Base-by-base conservation (phyloP, 257 asterid species). In the Petunia secreta region DNA sequence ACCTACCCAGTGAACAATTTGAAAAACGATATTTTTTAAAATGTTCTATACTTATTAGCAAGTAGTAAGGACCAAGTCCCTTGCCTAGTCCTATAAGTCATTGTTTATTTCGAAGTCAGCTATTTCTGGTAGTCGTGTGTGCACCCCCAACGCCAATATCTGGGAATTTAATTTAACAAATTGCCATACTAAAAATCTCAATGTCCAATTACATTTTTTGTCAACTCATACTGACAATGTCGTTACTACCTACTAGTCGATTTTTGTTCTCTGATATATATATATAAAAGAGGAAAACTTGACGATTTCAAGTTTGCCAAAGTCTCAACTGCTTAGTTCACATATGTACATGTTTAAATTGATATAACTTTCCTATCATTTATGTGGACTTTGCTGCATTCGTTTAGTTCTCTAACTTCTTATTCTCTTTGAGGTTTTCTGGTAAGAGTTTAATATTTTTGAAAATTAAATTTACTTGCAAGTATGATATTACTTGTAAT, bases 231-330 rank as follows among this genome's bases (percentile, higher is more conserved):
- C n/a, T 48, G 77, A 71, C 58, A 71, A 34, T 48, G 41, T 1
- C 44, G 34, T 11, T 71, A 6, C 34, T 60, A 71, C 48, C 77
- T 71, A n/a, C 36, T 5, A 71, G 77, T 8, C 48, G 52, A 46
- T 69, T 69, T 46, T 69, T 43, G 0, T 69, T 69, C 48, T 25
- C 59, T 10, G 44, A 34, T 48, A 36, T 10, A 48, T 71, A 71
- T 71, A 0, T 25, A 25, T n/a, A 48, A 71, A 71, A 71, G 60
- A 25, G 77, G 13, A 71, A 71, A 71, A 71, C 6, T 48, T 71
- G 77, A 71, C 77, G 14, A 48, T 0, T 34, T 71, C 77, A 48
- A 48, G 60, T 46, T 5, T 48, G 43, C 1, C 44, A 48, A 3
- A 46, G 5, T 46, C 43, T 71, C 77, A 71, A 34, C 77, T 48